Evolutionary conservation across 257 asterid species (phyloP), one percentile per base, ranked within the genome.

Genomic region (Sherardia arvensis): DNA sequence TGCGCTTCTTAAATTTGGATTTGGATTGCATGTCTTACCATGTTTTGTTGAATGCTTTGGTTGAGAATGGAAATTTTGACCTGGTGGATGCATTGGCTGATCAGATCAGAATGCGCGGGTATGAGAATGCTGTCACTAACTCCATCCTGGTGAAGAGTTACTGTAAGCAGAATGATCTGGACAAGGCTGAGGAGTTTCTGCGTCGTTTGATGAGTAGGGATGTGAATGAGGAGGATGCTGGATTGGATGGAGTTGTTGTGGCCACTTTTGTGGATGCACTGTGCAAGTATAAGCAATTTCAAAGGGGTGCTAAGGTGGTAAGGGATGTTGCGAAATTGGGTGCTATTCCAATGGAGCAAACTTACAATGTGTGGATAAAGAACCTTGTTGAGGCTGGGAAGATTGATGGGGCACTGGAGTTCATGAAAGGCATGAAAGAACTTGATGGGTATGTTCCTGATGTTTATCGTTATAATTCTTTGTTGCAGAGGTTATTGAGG

Each of bases 1-100:
- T 92, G 95, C 86, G 97, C 23, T 89, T 89, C 38, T 57, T 11
- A 15, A 97, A 94, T 20, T n/a, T 71, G 26, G 96, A 89, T 70
- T 81, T 92, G 78, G 95, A 89, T 57, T 59, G 28, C 5, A 48
- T 82, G 40, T 76, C 83, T 28, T 87, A 85, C 65, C 90, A 86
- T 25, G 84, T 92, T 57, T 79, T 92, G 23, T 66, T 92, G 82
- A 87, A 92, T 77, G 74, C 89, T 14, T 80, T 89, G 15, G 87
- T 87, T 20, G 97, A 92, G 63, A 74, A 75, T 53, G 87, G 84
- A 17, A 75, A 66, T 67, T 82, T 67, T 65, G 89, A 82, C 58
- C 80, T 74, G 17, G 88, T 71, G 43, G 83, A 83, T 57, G 72
- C 75, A 59, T 25, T 92, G 55, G 66, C 75, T 5, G 75, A 66